These are phyloP conservation scores for Leccinellum albellum DNA, from an alignment of 768 basidiomycete genomes.

Conservation along the genomic window DNA sequence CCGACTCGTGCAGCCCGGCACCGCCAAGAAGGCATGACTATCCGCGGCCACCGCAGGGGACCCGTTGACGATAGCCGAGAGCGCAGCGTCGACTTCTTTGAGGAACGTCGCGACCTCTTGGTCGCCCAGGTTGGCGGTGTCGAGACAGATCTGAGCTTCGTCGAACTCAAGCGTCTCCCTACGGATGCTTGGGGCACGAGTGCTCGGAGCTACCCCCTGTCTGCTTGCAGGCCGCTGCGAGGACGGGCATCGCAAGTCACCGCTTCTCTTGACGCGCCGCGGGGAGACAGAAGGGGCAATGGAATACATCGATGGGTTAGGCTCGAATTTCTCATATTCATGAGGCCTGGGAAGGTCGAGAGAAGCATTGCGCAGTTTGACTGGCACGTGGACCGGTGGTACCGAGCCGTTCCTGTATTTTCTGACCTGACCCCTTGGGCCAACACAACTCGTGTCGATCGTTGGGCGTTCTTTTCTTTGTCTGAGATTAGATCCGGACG, in stretches of 20 bases:
- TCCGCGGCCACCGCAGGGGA: conserved; percentile 29
- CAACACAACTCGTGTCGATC: conserved; percentile 32
- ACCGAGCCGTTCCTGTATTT: conserved; percentile 32
- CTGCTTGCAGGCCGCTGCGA: conserved; percentile 26
- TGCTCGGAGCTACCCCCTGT: conserved; percentile 20
- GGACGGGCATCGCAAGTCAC: conserved; percentile 21
- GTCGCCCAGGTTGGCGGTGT: conserved; percentile 28
- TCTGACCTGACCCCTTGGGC: conserved; percentile 28
- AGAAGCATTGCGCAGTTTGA: conserved; percentile 28
- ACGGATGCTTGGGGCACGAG: conserved; percentile 27
- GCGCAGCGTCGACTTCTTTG: conserved; percentile 29
- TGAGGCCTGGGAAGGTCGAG: conserved; percentile 27
- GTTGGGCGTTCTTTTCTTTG: conserved; percentile 30
- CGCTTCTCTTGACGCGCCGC: conserved; percentile 17
- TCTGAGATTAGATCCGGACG: conserved; percentile 16
- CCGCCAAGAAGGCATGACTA: conserved; percentile 29
- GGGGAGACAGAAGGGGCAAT: conserved; percentile 29
- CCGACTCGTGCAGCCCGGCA: conserved; percentile 25
- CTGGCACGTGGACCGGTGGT: conserved; percentile 29
- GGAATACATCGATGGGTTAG: conserved; percentile 29
- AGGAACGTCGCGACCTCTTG: conserved; percentile 31
- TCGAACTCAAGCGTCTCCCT: conserved; percentile 29
- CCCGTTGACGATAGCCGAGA: conserved; percentile 23
- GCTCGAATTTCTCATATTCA: conserved; percentile 25
- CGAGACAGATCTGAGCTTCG: conserved; percentile 30